Evolutionary conservation across 2,329 filamentous ascomycete species (phyloP), one percentile per base, ranked within the genome.

Genomic region (Beauveria asiatica): DNA sequence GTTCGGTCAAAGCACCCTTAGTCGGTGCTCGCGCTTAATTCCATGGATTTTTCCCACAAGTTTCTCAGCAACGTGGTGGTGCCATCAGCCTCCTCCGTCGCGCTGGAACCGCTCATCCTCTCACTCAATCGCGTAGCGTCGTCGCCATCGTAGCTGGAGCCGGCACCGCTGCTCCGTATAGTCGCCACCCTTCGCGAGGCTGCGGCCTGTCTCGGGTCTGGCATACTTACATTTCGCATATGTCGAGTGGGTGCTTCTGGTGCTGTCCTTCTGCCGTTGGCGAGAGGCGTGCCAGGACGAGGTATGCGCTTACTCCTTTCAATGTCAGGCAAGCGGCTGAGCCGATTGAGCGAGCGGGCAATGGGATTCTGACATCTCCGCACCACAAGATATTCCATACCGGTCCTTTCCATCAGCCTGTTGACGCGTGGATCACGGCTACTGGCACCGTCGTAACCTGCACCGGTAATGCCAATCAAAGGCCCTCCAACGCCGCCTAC

Each of bases 311-410:
- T 74, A 37, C 73, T 76, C 68, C 78, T 81, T 57, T 83, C 76
- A 33, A 75, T 70, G 8, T 80, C 80, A 0, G 83, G 80, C 1
- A 84, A 76, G 33, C 78, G 68, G 39, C 68, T 67, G 6, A 78
- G 68, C 3, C 76, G 73, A 45, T 72, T 72, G 19, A 90, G 73
- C 0, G 85, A 86, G 50, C 86, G 80, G 5, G 81, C 83, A 19
- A 90, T 78, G 0, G 88, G 86, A 65, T 89, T 88, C 67, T 89
- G 85, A 68, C 87, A 87, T 49, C 88, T 79, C 58, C 87, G 81
- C 39, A 91, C 85, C 9, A 89, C 87, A n/a, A 86, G 78, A 69
- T 90, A 90, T 68, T 90, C 87, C 72, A 88, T 82, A 17, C 84
- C 85, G 1, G 87, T 88, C 51, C 85, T 80, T 69, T 90, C 87